These are phyloP conservation scores for Iris macrosiphon DNA, from an alignment of 106 monocot genomes.

Conservation along the genomic window DNA sequence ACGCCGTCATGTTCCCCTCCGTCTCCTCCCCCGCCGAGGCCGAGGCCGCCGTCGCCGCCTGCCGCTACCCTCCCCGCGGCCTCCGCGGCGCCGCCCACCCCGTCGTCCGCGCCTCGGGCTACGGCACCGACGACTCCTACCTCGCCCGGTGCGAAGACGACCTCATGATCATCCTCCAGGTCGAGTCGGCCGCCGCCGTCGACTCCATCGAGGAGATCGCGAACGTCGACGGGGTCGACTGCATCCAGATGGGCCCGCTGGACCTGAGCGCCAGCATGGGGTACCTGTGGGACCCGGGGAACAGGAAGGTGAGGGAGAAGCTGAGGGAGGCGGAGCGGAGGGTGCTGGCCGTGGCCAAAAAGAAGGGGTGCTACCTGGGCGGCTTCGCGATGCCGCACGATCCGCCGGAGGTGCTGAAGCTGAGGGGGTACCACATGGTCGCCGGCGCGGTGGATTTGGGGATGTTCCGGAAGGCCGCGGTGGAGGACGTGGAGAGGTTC, in stretches of 20 bases:
- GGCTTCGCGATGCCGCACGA: constrained; percentile 89
- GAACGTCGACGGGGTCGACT: constrained; percentile 77
- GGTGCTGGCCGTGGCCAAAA: constrained; percentile 26
- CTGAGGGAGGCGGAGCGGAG: constrained; percentile 56
- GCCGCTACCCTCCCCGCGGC: constrained; percentile 76
- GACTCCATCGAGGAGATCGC: constrained; percentile 61
- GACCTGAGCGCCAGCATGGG: constrained; percentile 89
- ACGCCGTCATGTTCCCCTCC: constrained; percentile 80
- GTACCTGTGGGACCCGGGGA: constrained; percentile 77
- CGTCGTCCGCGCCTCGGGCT: constrained; percentile 71
- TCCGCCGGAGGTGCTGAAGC: constrained; percentile 54
- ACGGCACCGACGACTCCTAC: constrained; percentile 80
- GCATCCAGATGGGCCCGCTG: constrained; percentile 86
- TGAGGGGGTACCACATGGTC: constrained; percentile 90
- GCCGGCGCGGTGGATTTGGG: constrained; percentile 68
- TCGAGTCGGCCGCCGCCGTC: constrained; percentile 37
- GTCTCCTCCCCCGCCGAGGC: constrained; percentile 40
- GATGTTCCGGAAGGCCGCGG: constrained; percentile 66
- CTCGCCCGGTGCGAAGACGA: constrained; percentile 66
- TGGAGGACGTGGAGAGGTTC: constrained; percentile 67
- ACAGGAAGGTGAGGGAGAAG: constrained; percentile 61
- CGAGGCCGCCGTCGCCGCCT: constrained; percentile 50
- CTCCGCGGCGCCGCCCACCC: constrained; percentile 78
- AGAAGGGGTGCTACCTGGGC: constrained; percentile 27
- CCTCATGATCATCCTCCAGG: constrained; percentile 69